Base-by-base conservation (phyloP, 495 filamentous ascomycete species). In the Penicillium riverlandense region DNA sequence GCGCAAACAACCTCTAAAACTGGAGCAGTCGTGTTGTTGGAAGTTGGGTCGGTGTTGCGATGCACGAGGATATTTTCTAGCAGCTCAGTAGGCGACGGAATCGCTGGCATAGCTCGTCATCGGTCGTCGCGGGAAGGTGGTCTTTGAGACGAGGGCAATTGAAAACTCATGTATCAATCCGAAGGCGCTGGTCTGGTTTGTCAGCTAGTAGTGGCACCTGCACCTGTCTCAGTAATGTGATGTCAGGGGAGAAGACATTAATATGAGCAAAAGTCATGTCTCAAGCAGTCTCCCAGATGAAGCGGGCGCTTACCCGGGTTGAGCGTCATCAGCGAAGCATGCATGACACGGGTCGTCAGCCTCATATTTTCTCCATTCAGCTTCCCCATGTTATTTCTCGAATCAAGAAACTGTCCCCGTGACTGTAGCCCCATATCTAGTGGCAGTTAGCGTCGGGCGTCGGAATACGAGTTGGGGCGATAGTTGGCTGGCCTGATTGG, bases 1-100 rank as follows among this genome's bases (percentile, higher is more conserved):
- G 76, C 76, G 46, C 79, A 83, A 1, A 83, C 52, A 36, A 80
- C 79, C 45, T 75, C 59, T 10, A 74, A 40, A 15, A 53, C 53
- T 44, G 61, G 37, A 35, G 33, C 38, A 34, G 47, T 43, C 16
- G 39, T 40, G 15, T 64, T 64, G 16, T 38, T 39, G 46, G 66
- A 57, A 6, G 53, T 35, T 33, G 49, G 9, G 29, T 43, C 31
- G 40, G 45, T 48, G 36, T 49, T 50, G 44, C 55, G 55, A 30
- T 64, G 62, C 55, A 44, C 52, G 43, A 63, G 51, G 37, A 61
- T 34, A 44, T 37, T 45, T 47, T 54, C 37, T 27, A 69, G 40
- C 31, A 69, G 47, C 40, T 55, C 42, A 9, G 12, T 22, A 29
- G 52, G 41, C 38, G 62, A 48, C 27, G 58, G 42, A 40, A 74